Evolutionary conservation across 306 rosid genomes (phyloP).

Genomic region (Prosopis cineraria): DNA sequence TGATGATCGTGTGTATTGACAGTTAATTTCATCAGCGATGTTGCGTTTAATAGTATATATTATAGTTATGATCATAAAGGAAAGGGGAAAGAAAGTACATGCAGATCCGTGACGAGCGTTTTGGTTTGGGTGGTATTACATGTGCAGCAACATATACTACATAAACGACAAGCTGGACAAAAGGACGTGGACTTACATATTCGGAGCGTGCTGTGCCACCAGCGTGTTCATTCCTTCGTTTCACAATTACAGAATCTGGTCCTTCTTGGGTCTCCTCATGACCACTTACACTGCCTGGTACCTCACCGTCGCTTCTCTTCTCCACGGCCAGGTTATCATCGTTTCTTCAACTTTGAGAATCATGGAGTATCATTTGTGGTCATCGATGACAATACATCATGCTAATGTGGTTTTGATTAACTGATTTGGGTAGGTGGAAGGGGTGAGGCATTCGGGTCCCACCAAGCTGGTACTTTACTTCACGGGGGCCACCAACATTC

Average conservation of each 20-base stretch:
- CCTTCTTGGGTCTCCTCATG: conserved; percentile 79
- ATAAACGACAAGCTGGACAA: conserved; percentile 80
- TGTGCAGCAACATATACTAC: conserved; percentile 76
- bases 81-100: neutral
- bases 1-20: no score
- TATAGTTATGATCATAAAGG: no score
- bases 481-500: conserved; percentile 93
- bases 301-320: conserved; percentile 71
- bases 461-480: conserved; percentile 74
- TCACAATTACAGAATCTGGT: conserved; percentile 87
- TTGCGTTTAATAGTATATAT: neutral
- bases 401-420: no score
- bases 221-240: conserved; percentile 76
- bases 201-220: conserved; percentile 93
- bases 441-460: conserved; percentile 86
- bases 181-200: conserved; percentile 88
- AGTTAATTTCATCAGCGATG: neutral
- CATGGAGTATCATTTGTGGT: neutral
- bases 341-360: neutral
- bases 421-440: conserved; percentile 55
- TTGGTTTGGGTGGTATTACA: neutral
- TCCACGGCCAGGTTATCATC: conserved; percentile 69
- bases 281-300: conserved; percentile 95
- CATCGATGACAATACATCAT: no score
- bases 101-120: neutral